A percentile compares a stretch with the other conserved stretches of the same genome.
phyloP scores from a whole-genome alignment of 176 grass and related monocot species.

The Cocos nucifera region DNA sequence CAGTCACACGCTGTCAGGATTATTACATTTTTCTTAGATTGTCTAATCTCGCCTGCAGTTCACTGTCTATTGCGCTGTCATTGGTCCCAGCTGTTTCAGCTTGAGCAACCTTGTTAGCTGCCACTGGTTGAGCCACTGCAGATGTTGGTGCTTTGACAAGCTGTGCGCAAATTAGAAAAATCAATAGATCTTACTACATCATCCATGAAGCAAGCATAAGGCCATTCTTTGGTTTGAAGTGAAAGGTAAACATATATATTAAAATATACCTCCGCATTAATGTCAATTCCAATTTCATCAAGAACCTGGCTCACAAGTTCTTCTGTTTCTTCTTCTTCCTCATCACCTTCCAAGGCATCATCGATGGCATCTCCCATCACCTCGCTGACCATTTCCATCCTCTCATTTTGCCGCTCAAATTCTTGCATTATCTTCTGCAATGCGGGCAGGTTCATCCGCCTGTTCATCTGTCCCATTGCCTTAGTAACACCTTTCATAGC shows the following conservation, averaged over 20 bases:
- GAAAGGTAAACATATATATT: not conserved
- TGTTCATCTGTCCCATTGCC: conserved; percentile 75
- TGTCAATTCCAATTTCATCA: conserved; percentile 70
- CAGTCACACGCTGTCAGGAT: too few relatives aligned
- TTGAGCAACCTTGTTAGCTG: conserved; percentile 41
- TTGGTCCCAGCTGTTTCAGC: conserved; percentile 29
- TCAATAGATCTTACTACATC: too few relatives aligned
- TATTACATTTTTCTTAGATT: conserved; percentile 64
- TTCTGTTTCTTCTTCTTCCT: conserved; percentile 68
- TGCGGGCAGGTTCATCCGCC: conserved; percentile 56
- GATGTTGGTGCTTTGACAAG: conserved; percentile 52
- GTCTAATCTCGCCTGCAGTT: conserved; percentile 57
- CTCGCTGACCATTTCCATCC: conserved; percentile 72
- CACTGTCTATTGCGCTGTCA: conserved; percentile 43
- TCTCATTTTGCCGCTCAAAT: conserved; percentile 75
- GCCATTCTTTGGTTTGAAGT: too few relatives aligned
- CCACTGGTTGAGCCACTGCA: conserved; percentile 34
- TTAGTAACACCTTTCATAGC: conserved; percentile 82
- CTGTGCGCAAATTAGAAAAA: conserved; percentile 4
- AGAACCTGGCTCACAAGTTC: conserved; percentile 75
- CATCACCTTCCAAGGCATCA: conserved; percentile 58
- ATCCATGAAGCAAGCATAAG: too few relatives aligned
- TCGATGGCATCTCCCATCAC: conserved; percentile 71
- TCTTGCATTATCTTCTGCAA: conserved; percentile 70
- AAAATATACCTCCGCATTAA: conserved; percentile 43